Conservation (phyloP, 768 basidiomycete genomes). For the Clathrus columnatus region DNA sequence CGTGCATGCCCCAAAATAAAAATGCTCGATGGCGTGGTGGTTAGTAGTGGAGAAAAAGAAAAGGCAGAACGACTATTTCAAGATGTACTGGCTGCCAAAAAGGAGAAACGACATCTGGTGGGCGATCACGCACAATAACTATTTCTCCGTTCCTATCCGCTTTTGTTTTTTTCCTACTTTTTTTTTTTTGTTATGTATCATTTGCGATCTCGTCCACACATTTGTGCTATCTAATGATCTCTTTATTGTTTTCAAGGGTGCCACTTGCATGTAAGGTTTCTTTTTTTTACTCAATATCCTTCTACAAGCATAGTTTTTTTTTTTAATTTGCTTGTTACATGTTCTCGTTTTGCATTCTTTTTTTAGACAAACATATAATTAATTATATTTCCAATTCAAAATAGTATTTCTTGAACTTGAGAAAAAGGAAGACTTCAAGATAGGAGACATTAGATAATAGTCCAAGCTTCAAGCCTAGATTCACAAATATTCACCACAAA, state of each 20-base stretch:
- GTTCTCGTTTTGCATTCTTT: no score
- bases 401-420: no score
- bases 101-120: not conserved
- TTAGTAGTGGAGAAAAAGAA: conserved; percentile 73
- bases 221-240: not conserved
- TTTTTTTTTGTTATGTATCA: not conserved
- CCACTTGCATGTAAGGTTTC: no score
- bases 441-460: no score
- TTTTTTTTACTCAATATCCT: no score
- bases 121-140: not conserved
- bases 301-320: no score
- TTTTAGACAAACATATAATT: no score
- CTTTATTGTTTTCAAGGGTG: not conserved
- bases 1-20: conserved; percentile 54
- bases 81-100: conserved; percentile 29
- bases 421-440: no score
- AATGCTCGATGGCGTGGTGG: conserved; percentile 79
- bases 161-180: not conserved
- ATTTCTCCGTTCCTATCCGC: not conserved
- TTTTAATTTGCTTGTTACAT: no score
- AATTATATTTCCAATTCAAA: no score
- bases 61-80: conserved; percentile 68
- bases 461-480: no score
- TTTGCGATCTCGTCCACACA: not conserved
- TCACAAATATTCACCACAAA: no score